phyloP scores from a whole-genome alignment of 176 grass and related monocot species.

The Chrysopogon serrulatus region DNA sequence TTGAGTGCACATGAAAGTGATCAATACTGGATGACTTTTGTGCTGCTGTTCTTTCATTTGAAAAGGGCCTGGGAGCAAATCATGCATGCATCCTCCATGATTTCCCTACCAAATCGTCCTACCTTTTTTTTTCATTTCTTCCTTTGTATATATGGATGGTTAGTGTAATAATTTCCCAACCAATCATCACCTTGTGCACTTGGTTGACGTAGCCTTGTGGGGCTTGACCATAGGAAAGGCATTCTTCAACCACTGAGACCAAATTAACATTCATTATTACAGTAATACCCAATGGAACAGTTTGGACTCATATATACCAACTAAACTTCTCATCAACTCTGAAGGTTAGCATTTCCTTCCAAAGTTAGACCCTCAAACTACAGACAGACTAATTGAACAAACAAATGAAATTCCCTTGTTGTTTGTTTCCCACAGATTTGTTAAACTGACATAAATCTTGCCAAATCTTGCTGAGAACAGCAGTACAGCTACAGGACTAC shows the following conservation, averaged over 20 bases:
- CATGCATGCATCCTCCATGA: conserved; percentile 33
- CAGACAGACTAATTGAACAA: background rate
- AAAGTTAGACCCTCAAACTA: background rate
- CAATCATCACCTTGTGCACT: conserved; percentile 21
- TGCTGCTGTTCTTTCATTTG: conserved; percentile 22
- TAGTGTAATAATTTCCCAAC: conserved; percentile 8
- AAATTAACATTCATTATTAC: background rate
- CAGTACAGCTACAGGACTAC: background rate
- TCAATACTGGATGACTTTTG: conserved; percentile 1
- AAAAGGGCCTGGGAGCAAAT: conserved; percentile 6
- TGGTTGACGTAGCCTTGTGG: conserved; percentile 13
- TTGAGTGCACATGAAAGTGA: conserved; percentile 29
- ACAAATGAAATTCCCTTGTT: background rate
- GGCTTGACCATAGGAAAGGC: conserved; percentile 23
- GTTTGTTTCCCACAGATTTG: background rate
- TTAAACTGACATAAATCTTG: conserved; percentile 2
- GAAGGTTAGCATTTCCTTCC: background rate
- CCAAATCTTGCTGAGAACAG: conserved; percentile 9
- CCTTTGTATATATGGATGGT: background rate
- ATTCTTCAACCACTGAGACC: conserved; percentile 10
- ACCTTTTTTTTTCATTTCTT: background rate
- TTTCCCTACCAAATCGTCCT: conserved; percentile 29
- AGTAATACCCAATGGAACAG: background rate
- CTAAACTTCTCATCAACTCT: background rate
- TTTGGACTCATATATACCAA: background rate